Evolutionary conservation across 371 early-diverging fungal species (phyloP), one percentile per base, ranked within the genome.

Genomic region (Mycotypha africana): DNA sequence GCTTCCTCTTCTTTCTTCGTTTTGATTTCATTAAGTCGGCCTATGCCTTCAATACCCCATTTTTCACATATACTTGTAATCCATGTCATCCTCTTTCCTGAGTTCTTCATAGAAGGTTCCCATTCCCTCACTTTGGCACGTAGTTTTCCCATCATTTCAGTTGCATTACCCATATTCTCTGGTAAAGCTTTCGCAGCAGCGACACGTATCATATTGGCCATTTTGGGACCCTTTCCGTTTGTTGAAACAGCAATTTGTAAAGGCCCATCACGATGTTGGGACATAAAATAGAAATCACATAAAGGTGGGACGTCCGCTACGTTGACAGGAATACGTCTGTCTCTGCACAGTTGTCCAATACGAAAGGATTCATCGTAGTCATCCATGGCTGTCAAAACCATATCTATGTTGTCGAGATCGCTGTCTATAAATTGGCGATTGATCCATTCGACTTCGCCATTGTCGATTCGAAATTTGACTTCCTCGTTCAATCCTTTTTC

Each of bases 201-300:
- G 7, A 81, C 71, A 11, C 93, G 76, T 24, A 95, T 74, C 53
- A 89, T 72, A 52, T 84, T 88, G 17, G 89, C 93, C 33, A 93
- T 53, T 33, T 91, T 78, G 7, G 95, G 95, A 1, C 91, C 94
- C 55, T 89, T 78, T 0, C 92, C 92, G 34, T 92, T 92, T 2
- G 94, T 92, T 16, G 92, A 89, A 16, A 95, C 89, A 1, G 90
- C 92, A 41, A 95, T 77, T 54, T 94, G 92, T 16, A 91, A 70
- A 21, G 88, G 82, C 17, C 86, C 86, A 47, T 91, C 90, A 4
- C 90, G 71, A 51, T 87, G 85, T 22, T 82, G 85, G 20, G 91
- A 86, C 82, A 91, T 91, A 60, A 93, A 93, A 62, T 86, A 92
- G 56, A 95, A 93, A 54, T 95, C 93, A 62, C 93, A 95, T 58